Evolutionary conservation across 2,329 filamentous ascomycete species (phyloP), one percentile per base, ranked within the genome.

Genomic region (Penicillium polonicum): DNA sequence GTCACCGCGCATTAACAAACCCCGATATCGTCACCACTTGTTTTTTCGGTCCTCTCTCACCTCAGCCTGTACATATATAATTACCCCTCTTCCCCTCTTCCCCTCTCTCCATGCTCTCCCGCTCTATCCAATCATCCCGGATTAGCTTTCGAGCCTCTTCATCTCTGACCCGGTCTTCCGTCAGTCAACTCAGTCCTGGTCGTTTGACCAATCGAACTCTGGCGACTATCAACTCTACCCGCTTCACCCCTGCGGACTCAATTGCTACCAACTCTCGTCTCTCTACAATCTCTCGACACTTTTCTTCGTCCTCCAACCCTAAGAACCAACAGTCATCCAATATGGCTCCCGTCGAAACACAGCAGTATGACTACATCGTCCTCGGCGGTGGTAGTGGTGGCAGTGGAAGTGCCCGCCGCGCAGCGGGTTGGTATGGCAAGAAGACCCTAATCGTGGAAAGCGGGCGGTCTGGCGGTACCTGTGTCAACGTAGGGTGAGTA

Each of bases 361-460:
- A 79, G 59, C 74, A 78, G 57, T 83, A 82, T 66, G 82, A 84
- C 65, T 83, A 82, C 63, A 80, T 84, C 55, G 80, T 83, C 57
- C 77, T 83, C 63, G 81, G 82, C 56, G 81, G 81, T 64, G 81
- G 82, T 49, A 80, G 78, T 60, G 81, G 80, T 60, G 82, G 81
- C 38, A 79, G 78, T 61, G 80, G 77, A 55, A 77, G 79, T 53
- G 79, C 76, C 45, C 75, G 80, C 58, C 73, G 80, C 66, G 80
- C 79, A 15, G 74, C 79, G 19, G 80, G 81, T 19, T 82, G 78
- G 78, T 82, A 82, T 69, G 76, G 77, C 19, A 76, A 76, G 58
- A 82, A 81, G 71, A 80, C 78, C 5, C 61, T 82, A 62, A 76
- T 83, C 55, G 74, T 83, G 42, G 79, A 82, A 64, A 79, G 78